A percentile compares a stretch with the other conserved stretches of the same genome.
Conservation (phyloP, 2,329 filamentous ascomycete species). For the Aspergillus sp. region DNA sequence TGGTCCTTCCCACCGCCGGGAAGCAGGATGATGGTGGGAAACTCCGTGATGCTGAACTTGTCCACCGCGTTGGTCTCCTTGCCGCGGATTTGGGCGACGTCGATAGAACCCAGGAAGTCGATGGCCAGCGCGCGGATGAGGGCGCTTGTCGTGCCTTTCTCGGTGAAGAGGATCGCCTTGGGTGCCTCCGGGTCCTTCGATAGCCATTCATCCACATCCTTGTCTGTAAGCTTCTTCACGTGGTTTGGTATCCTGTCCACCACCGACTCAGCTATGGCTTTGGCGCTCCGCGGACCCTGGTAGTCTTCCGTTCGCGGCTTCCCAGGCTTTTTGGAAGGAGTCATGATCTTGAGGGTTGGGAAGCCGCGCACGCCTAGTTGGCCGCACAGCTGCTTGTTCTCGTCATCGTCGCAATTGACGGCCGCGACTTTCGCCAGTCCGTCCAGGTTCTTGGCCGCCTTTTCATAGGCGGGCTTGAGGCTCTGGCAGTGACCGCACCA, state of each 20-base stretch:
- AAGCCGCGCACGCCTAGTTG: constrained; percentile 85
- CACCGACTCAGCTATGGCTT: constrained; percentile 77
- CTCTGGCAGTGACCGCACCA: constrained; percentile 98
- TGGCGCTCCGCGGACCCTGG: constrained; percentile 71
- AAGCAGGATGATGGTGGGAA: constrained; percentile 72
- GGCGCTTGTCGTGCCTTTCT: constrained; percentile 81
- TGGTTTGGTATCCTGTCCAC: constrained; percentile 85
- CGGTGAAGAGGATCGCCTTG: constrained; percentile 85
- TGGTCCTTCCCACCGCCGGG: constrained; percentile 60
- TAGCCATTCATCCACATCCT: constrained; percentile 68
- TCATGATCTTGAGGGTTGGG: constrained; percentile 89
- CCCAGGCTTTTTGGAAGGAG: constrained; percentile 69
- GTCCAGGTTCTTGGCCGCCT: constrained; percentile 78
- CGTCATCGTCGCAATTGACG: constrained; percentile 87
- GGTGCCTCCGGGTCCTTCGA: constrained; percentile 56
- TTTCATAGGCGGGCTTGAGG: constrained; percentile 91
- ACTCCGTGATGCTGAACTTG: constrained; percentile 65
- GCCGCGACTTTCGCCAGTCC: constrained; percentile 91
- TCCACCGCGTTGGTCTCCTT: constrained; percentile 66
- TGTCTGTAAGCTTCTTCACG: constrained; percentile 71
- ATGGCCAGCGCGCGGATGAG: constrained; percentile 77
- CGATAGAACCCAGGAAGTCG: constrained; percentile 74
- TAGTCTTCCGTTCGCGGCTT: constrained; percentile 85
- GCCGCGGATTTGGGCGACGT: constrained; percentile 71
- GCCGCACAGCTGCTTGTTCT: constrained; percentile 80